Percentiles rank a stretch among this genome's conserved stretches.
Evolutionary conservation across 1,284 basidiomycete species (phyloP).

Genomic region (Tylopilus sp.): DNA sequence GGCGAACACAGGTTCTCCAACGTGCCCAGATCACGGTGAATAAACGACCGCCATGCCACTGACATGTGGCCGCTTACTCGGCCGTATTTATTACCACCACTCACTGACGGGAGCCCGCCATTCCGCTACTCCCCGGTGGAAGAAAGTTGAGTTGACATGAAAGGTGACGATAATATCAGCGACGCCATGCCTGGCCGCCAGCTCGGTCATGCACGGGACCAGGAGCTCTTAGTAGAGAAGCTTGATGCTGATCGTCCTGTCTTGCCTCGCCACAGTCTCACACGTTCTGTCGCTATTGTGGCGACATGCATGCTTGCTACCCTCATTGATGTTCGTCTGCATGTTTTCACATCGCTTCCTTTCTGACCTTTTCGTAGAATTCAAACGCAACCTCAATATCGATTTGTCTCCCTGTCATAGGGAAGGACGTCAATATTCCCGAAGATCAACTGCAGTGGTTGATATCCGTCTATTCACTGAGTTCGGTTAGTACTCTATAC

Average conservation of each 20-base stretch:
- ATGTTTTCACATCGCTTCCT: not conserved
- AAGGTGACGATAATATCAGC: slow-evolving; percentile 3
- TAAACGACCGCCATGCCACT: slow-evolving; percentile 14
- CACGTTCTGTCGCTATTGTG: slow-evolving; percentile 43
- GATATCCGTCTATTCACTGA: slow-evolving; percentile 48
- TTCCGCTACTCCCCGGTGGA: not conserved
- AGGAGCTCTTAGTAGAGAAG: slow-evolving; percentile 13
- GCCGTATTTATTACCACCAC: not conserved
- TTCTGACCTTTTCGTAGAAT: slow-evolving; percentile 28
- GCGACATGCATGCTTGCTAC: slow-evolving; percentile 50
- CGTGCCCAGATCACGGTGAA: too few relatives aligned
- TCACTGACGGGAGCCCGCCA: not conserved
- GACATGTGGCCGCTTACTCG: not conserved
- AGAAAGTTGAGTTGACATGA: slow-evolving; percentile 3
- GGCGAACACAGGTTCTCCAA: too few relatives aligned
- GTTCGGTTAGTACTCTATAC: slow-evolving; percentile 40
- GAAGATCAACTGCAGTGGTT: slow-evolving; percentile 66
- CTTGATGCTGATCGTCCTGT: not conserved
- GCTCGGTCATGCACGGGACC: slow-evolving; percentile 3
- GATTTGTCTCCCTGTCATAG: slow-evolving; percentile 65
- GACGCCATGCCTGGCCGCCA: slow-evolving; percentile 13
- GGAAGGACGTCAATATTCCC: slow-evolving; percentile 47
- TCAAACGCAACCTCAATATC: slow-evolving; percentile 46
- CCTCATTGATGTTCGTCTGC: slow-evolving; percentile 50
- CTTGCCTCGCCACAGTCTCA: slow-evolving; percentile 19